Evolutionary conservation across 345 rosid genomes (phyloP), one percentile per base, ranked within the genome.

Genomic region (Erodium maritimum): DNA sequence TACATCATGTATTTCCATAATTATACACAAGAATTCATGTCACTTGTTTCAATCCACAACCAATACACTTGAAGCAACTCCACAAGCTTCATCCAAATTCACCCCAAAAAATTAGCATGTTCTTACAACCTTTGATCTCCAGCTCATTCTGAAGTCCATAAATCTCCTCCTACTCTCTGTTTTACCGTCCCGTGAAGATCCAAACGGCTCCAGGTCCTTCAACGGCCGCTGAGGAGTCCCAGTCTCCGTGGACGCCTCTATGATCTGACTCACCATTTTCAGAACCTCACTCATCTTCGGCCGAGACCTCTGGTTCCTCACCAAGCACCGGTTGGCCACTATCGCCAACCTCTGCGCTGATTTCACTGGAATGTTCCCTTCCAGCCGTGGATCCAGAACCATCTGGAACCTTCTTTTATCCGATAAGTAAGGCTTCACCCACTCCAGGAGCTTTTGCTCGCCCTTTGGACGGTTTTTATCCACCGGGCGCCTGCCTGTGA

Each of bases 281-380:
- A 91, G 69, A 61, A 88, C 97, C 72, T 88, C 88, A 45, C 95
- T 88, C 97, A 91, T 91, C 82, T 78, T 80, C n/a, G 96, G 97
- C 33, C 96, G 89, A 33, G 77, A 57, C 72, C 85, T 91, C 23
- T 89, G 79, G 61, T 83, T 82, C 67, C 75, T 80, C 33, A 77
- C 73, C 70, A 87, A 67, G 81, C 97, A 87, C 58, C 76, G 67
- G 75, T 87, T 91, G 52, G 95, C 97, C 58, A 87, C 69, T 11
- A 21, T 75, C 0, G 95, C 70, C 54, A 91, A 85, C 85, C 67
- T 82, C 61, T 74, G 79, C 21, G 77, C 91, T 1, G 87, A 73
- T 70, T 61, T 79, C 59, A 75, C 42, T 19, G 66, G 53, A 60
- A 64, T 79, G 52, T 78, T 83, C 10, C 82, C 86, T 60, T 77